Base-by-base conservation (phyloP, 306 rosid species). In the Trifolium repens region DNA sequence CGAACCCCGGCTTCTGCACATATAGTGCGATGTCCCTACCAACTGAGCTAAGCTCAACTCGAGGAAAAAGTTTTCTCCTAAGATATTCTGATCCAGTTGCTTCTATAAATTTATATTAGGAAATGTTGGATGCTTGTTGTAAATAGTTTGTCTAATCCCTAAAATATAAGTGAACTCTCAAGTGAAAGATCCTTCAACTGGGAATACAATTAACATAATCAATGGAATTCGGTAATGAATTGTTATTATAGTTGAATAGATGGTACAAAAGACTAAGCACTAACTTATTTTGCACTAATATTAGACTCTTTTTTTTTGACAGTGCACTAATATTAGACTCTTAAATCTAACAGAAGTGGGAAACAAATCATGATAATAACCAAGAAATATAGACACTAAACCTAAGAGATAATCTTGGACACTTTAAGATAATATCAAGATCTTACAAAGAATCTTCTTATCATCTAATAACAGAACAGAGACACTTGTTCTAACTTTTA, bases 151-250 rank as follows among this genome's bases (percentile, higher is more conserved):
- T 65, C 71, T 19, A 40, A 65, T 65, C 53, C 71, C 35, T 40
- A 40, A 65, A 65, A 5, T 65, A 42, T 65, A 19, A 40, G 68
- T 63, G 27, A 63, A 37, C 16, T 35, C 49, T 39, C 50, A 64
- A 39, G 49, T 64, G 8, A 39, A 39, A 17, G 47, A 64, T 39
- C 22, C 22, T 52, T 55, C 58, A 1, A 30, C 57, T 37, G 24
- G 61, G 16, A 49, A 60, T 67, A 71, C 50, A 65, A 16, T 14
- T 26, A 52, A 62, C 53, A 47, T 47, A 17, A n/a, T 47, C 10
- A n/a, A 55, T 47, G 13, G 60, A 69, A 42, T 14, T 63, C 52
- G 7, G 16, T 16, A 57, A 72, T 10, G 16, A 58, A 24, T 58
- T 26, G 37, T 58, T 58, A 26, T 58, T 58, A 58, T 58, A 37